Base-by-base conservation (phyloP, 176 grass and related monocot genomes). In the Dendrocalamus sinicus region DNA sequence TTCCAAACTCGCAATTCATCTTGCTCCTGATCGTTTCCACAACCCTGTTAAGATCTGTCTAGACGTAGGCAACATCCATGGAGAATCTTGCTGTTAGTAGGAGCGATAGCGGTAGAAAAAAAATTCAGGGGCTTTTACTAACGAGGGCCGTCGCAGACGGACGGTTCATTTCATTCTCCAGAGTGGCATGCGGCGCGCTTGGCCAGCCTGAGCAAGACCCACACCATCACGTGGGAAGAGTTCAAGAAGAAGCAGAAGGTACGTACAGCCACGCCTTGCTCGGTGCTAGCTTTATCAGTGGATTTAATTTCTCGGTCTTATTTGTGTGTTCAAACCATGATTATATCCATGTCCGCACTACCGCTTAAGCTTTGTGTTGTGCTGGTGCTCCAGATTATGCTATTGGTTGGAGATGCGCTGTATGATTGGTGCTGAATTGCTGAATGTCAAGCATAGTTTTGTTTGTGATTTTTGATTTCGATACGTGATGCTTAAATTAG, bases 111-210 rank as follows among this genome's bases (percentile, higher is more conserved):
- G 4, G 40, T 63, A 63, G 74, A 64, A 10, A 62, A 62, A 40
- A 59, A 6, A 30, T 47, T 47, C 16, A 35, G 7, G 80, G 66
- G 88, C 79, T 86, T 90, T 94, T 95, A 94, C 94, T 99, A 99
- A 99, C 89, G 78, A 88, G 97, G 87, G 67, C 93, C 92, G 90
- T 94, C 92, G 28, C 93, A 99, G 97, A 91, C 88, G 88, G 97
- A 99, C 89, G 97, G 97, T 94, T 96, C 97, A 94, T 99, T 99
- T 96, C 97, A 99, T 99, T 99, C 97, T 96, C 97, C 97, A 96
- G 97, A 96, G 92, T 99, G 97, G 97, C 97, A 99, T 86, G 97
- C 97, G 87, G 97, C 97, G 88, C 97, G 97, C 77, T 91, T 99
- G 90, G 97, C 97, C 76, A 94, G 97, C 85, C 92, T 99, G 37